Evolutionary conservation across 441 rosid species (phyloP), one percentile per base, ranked within the genome.

Genomic region (Erodium trifolium): DNA sequence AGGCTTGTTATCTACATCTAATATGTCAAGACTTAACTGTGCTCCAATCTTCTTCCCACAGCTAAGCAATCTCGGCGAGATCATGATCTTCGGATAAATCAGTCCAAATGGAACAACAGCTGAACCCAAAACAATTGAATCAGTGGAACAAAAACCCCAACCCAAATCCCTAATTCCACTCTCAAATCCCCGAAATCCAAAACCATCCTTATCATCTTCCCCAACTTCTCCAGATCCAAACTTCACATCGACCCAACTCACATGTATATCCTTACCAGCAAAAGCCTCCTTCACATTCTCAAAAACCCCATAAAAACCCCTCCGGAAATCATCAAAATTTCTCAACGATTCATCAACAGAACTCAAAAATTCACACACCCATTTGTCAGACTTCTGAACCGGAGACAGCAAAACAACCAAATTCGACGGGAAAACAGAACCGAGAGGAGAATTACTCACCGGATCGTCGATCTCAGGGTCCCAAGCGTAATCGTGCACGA

Each of bases 91-190:
- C 0, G 97, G 97, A 77, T 88, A 94, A 72, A 94, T 83, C 73
- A 94, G 83, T 62, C 89, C 96, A 71, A 94, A 90, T 37, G 93
- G 92, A 77, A 90, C 77, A 3, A 88, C 45, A 12, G 82, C 79
- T 55, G 96, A 79, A 71, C 96, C 93, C 43, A 84, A 71, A 72
- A 88, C 53, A 69, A 90, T 74, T 0, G 86, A 85, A 69, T 92
- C 91, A 47, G 85, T 83, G 0, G 93, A 88, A 76, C 90, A 87
- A 79, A 84, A 81, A 0, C 98, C 99, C 98, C 98, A 94, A 23
- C 93, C 90, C 65, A 92, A 79, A 67, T 75, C 88, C 84, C 78
- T 80, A 71, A 88, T 79, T 14, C 81, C 93, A 63, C 70, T 65
- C 78, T 75, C 77, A 63, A 90, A 79, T 82, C 74, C 69, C 80